A percentile compares a stretch with the other conserved stretches of the same genome.
These are phyloP conservation scores for Aspergillus calidoustus DNA, from an alignment of 2,329 filamentous ascomycete species.

Conservation along the genomic window DNA sequence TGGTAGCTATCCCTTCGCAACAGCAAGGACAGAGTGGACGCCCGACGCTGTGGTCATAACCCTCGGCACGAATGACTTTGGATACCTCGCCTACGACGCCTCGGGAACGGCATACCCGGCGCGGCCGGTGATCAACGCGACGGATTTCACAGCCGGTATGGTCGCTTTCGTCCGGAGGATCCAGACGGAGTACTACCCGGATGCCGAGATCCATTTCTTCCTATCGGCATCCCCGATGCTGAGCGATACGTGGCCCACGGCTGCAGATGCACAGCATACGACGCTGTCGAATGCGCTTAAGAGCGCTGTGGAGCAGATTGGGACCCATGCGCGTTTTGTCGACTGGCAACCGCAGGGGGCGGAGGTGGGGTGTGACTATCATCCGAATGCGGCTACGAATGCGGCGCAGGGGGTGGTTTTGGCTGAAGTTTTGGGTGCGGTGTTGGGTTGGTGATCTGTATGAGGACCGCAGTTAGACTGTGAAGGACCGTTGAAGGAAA, in stretches of 20 bases:
- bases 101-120: background rate
- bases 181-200: background rate
- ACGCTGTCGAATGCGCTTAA: background rate
- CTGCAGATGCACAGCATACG: background rate
- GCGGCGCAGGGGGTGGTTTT: slow-evolving; percentile 1
- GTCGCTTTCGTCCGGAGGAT: background rate
- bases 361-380: slow-evolving; percentile 8
- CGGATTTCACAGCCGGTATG: background rate
- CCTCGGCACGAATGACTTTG: background rate
- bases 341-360: slow-evolving; percentile 4
- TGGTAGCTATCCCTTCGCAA: background rate
- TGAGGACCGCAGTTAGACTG: too few relatives aligned
- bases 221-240: background rate
- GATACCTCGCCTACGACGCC: background rate
- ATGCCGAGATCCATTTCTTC: background rate
- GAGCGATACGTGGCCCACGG: background rate
- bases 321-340: background rate
- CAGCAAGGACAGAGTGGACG: background rate
- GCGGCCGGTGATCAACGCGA: background rate
- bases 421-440: background rate
- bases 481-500: too few relatives aligned
- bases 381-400: slow-evolving; percentile 8
- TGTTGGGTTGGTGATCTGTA: background rate
- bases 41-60: background rate
- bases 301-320: background rate